phyloP scores from a whole-genome alignment of 495 filamentous ascomycete genomes.

The Xylaria sp. region DNA sequence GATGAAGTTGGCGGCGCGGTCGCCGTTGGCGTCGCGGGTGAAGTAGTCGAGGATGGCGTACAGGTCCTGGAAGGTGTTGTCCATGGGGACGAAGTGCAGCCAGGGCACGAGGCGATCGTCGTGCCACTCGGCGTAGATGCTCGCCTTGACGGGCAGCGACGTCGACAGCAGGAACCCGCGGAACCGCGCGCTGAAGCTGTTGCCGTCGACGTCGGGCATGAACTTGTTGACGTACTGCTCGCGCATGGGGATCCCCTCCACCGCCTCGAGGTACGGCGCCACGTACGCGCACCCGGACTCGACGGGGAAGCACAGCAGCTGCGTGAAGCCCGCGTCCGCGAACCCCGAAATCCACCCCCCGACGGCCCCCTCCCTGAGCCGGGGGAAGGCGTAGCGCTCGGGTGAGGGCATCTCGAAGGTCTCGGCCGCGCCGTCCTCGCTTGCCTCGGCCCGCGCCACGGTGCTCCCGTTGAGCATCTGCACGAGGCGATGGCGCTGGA shows the following conservation, averaged over 20 bases:
- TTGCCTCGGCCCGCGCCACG: constrained; percentile 51
- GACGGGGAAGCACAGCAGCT: constrained; percentile 44
- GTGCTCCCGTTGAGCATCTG: constrained; percentile 70
- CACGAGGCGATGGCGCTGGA: constrained; percentile 78
- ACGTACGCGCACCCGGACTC: constrained; percentile 49
- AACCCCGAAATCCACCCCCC: constrained; percentile 48
- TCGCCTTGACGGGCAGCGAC: constrained; percentile 66
- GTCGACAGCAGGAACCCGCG: constrained; percentile 65
- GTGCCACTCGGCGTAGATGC: constrained; percentile 70
- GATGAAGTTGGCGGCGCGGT: constrained; percentile 49
- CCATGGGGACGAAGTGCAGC: constrained; percentile 71
- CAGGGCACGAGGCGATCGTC: constrained; percentile 65
- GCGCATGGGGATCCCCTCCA: constrained; percentile 48
- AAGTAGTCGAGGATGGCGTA: constrained; percentile 76
- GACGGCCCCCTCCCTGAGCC: constrained; percentile 28
- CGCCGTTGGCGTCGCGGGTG: constrained; percentile 44
- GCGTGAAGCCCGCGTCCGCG: constrained; percentile 50
- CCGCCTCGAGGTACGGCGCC: constrained; percentile 43
- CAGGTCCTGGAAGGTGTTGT: constrained; percentile 70
- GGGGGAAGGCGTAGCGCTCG: constrained; percentile 37
- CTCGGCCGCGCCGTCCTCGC: constrained; percentile 36
- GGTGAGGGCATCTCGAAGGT: constrained; percentile 50
- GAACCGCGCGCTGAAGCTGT: constrained; percentile 68
- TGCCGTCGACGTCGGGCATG: constrained; percentile 68
- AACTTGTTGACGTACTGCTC: constrained; percentile 66